Percentiles rank a stretch among this genome's conserved stretches.
Conservation (phyloP, 1,139 yeast species). For the Yamadazyma sp. region DNA sequence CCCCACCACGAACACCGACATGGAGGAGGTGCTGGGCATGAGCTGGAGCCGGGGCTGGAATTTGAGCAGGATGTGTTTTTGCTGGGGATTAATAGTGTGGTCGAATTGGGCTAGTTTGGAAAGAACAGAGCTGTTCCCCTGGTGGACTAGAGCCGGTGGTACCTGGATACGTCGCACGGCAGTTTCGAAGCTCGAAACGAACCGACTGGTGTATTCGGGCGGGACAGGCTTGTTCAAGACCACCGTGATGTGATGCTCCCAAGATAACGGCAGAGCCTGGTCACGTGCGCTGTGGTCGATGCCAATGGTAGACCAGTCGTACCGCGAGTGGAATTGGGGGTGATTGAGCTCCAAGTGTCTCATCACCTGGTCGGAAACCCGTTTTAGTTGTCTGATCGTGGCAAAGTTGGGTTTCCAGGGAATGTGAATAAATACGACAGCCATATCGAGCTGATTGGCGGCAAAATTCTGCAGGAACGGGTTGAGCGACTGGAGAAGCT, state of each 20-base stretch:
- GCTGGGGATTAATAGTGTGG: neutral
- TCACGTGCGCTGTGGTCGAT: constrained; percentile 1
- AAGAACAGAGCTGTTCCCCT: neutral
- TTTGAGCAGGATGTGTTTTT: neutral
- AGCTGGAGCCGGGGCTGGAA: constrained; percentile 10
- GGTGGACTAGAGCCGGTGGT: neutral
- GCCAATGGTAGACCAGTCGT: constrained; percentile 12
- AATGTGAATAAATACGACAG: constrained; percentile 8
- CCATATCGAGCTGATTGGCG: constrained; percentile 11
- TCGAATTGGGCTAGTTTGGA: neutral
- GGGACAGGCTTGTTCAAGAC: constrained; percentile 1
- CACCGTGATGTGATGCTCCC: constrained; percentile 11
- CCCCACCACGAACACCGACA: constrained; percentile 11
- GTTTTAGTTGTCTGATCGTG: constrained; percentile 5
- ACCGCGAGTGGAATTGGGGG: constrained; percentile 7
- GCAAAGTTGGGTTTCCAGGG: constrained; percentile 14
- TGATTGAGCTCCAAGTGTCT: constrained; percentile 8
- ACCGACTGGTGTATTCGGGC: neutral
- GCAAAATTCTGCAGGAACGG: constrained; percentile 15
- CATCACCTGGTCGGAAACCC: constrained; percentile 5
- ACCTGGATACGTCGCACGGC: constrained; percentile 5
- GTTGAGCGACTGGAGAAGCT: constrained; percentile 2
- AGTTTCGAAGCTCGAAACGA: constrained; percentile 5
- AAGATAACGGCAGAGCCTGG: neutral
- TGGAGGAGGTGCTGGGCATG: constrained; percentile 8